Conservation (phyloP, 2,329 filamentous ascomycete species). For the Trichoderma semiorbis region DNA sequence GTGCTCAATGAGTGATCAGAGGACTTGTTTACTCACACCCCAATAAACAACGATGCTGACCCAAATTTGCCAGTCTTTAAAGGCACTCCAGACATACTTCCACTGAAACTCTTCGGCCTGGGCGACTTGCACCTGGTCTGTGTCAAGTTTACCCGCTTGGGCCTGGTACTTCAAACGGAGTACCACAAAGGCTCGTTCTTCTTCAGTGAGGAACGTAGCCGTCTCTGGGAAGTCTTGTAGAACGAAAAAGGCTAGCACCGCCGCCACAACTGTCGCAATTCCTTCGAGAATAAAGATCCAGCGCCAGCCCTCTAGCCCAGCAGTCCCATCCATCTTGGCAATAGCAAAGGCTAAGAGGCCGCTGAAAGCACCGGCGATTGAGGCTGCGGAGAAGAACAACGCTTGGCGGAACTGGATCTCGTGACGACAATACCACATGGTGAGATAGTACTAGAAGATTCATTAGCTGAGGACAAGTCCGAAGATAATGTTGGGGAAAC, state of each 20-base stretch:
- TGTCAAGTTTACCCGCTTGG: constrained; percentile 25
- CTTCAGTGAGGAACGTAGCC: constrained; percentile 67
- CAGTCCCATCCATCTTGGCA: constrained; percentile 64
- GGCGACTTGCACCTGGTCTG: constrained; percentile 40
- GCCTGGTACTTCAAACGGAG: constrained; percentile 67
- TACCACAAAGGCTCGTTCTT: constrained; percentile 68
- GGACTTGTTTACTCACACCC: constrained; percentile 47
- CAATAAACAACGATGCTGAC: constrained; percentile 60
- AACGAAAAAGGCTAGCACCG: constrained; percentile 63
- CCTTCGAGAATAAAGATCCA: constrained; percentile 71
- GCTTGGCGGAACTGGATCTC: constrained; percentile 58
- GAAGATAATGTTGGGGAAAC: neutral
- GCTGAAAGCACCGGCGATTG: constrained; percentile 73
- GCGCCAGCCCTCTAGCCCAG: constrained; percentile 56
- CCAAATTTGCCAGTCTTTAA: constrained; percentile 79
- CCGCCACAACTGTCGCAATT: constrained; percentile 64
- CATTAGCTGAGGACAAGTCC: neutral
- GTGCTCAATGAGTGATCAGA: neutral
- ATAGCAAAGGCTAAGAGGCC: constrained; percentile 70
- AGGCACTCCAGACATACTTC: constrained; percentile 67
- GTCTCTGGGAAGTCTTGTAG: constrained; percentile 80
- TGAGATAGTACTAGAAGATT: constrained; percentile 45
- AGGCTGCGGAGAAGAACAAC: constrained; percentile 79
- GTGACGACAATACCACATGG: constrained; percentile 57
- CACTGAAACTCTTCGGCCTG: constrained; percentile 73